Evolutionary conservation across 768 basidiomycete genomes (phyloP).

Genomic region (Boletus sp.): DNA sequence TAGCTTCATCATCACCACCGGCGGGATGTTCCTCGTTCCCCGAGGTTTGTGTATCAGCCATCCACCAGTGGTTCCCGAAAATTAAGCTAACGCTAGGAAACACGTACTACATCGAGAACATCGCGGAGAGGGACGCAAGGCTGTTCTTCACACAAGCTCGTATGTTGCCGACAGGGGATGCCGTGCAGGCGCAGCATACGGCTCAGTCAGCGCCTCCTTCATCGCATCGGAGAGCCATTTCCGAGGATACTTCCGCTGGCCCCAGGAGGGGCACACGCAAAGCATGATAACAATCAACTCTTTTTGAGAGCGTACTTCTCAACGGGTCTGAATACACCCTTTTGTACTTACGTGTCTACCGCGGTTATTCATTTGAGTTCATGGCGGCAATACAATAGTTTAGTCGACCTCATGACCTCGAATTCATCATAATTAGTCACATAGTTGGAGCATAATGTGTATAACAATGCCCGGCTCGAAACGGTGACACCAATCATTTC

Average conservation of each 20-base stretch:
- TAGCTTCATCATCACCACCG: constrained; percentile 71
- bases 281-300: background rate
- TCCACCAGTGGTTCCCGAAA: background rate
- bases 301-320: background rate
- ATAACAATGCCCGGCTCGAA: constrained; percentile 8
- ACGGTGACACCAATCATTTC: background rate
- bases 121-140: constrained; percentile 71
- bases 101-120: constrained; percentile 86
- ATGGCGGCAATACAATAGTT: background rate
- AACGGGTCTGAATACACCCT: background rate
- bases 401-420: background rate
- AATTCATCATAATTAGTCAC: constrained; percentile 21
- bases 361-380: background rate
- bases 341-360: background rate
- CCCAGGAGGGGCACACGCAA: constrained; percentile 18
- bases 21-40: constrained; percentile 88
- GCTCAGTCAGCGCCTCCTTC: constrained; percentile 30
- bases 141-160: constrained; percentile 92
- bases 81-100: constrained; percentile 55
- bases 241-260: constrained; percentile 19
- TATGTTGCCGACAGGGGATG: constrained; percentile 38
- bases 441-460: constrained; percentile 22
- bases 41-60: constrained; percentile 54
- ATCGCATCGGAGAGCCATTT: constrained; percentile 27
- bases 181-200: constrained; percentile 19